These are phyloP conservation scores for Gymnopus androsaceus DNA, from an alignment of 1,284 basidiomycete species.

Conservation along the genomic window DNA sequence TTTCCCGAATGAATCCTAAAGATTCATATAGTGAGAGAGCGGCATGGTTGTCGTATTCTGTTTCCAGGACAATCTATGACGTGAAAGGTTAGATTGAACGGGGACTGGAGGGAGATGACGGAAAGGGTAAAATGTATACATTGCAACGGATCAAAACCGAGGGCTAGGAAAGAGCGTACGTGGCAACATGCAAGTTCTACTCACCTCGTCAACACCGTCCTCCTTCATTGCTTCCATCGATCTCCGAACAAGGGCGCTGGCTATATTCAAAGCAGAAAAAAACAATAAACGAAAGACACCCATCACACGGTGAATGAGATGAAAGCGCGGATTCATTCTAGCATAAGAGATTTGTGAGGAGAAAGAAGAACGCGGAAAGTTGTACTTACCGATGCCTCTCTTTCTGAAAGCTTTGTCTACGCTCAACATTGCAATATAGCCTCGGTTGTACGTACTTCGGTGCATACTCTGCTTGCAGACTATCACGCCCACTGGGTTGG, in stretches of 20 bases:
- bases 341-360: conserved; percentile 43
- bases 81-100: not conserved
- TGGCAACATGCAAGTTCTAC: conserved; percentile 23
- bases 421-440: conserved; percentile 98
- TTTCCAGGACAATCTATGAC: conserved; percentile 88
- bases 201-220: conserved; percentile 82
- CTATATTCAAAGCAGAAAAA: conserved; percentile 43
- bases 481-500: conserved; percentile 83
- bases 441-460: conserved; percentile 74
- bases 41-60: conserved; percentile 90
- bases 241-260: conserved; percentile 75
- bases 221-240: conserved; percentile 82
- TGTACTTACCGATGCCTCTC: conserved; percentile 84
- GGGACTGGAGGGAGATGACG: not conserved
- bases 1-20: conserved; percentile 94
- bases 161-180: not conserved
- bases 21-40: conserved; percentile 89
- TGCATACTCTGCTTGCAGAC: conserved; percentile 95
- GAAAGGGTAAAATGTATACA: not conserved
- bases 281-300: conserved; percentile 38
- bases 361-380: conserved; percentile 30
- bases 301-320: conserved; percentile 19
- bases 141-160: not conserved
- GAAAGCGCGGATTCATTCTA: conserved; percentile 36
- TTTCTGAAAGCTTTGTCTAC: conserved; percentile 82